phyloP scores from a whole-genome alignment of 2,329 filamentous ascomycete species.

The Golovinomyces cichoracearum region DNA sequence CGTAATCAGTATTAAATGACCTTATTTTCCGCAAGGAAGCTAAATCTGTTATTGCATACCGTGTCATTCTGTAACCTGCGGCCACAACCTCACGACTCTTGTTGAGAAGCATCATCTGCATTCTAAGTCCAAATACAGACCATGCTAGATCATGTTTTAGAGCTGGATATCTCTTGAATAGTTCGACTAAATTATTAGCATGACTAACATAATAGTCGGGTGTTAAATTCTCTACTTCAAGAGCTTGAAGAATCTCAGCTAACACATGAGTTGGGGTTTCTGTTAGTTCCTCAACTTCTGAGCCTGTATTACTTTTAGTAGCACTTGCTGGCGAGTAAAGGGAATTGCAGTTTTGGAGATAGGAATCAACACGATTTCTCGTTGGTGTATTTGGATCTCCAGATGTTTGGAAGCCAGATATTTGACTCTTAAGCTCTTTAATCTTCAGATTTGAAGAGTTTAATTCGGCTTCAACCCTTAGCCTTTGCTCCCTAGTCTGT shows the following conservation, averaged over 20 bases:
- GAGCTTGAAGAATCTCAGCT: constrained; percentile 65
- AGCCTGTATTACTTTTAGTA: constrained; percentile 28
- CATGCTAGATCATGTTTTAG: constrained; percentile 92
- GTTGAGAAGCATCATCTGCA: constrained; percentile 88
- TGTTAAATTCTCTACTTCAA: constrained; percentile 67
- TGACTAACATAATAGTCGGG: constrained; percentile 88
- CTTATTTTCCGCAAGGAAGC: constrained; percentile 74
- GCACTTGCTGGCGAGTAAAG: constrained; percentile 32
- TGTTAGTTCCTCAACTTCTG: constrained; percentile 38
- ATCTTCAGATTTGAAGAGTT: constrained; percentile 59
- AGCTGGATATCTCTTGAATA: constrained; percentile 82
- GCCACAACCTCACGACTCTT: constrained; percentile 90
- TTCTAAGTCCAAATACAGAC: constrained; percentile 77
- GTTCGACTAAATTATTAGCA: constrained; percentile 74
- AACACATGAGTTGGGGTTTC: constrained; percentile 85
- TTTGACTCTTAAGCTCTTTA: constrained; percentile 33
- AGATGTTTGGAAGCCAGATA: constrained; percentile 29
- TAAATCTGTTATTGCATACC: constrained; percentile 82
- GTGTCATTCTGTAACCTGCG: constrained; percentile 73
- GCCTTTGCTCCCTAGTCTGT: constrained; percentile 66
- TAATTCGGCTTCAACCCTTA: constrained; percentile 62
- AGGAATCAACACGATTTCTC: constrained; percentile 23
- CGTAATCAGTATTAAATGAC: constrained; percentile 65
- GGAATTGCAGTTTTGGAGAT: constrained; percentile 20
- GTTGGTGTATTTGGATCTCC: constrained; percentile 23